Evolutionary conservation across 805 yeast species (phyloP), one percentile per base, ranked within the genome.

Genomic region (Isabelozyma gotoi): DNA sequence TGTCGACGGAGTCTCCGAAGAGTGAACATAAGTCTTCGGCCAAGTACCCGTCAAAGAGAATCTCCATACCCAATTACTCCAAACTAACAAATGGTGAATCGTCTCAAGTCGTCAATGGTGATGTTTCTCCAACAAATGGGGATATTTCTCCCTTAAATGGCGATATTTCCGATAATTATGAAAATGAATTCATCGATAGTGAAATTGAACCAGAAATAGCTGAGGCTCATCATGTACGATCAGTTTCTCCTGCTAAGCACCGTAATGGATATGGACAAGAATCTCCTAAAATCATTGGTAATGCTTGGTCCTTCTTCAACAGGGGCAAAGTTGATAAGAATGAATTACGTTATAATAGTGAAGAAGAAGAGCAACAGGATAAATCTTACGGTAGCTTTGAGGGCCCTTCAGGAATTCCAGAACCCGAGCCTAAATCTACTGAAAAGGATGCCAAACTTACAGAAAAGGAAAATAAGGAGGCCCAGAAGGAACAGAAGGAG

Each of bases 221-320:
- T 27, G 3, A 33, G 17, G 20, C 6, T 20, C 32, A 6, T n/a
- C n/a, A 10, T 24, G 12, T 24, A 24, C 29, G 29, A 24, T 24
- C 24, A 19, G 16, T 34, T 19, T 19, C 38, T 15, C 38, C 18
- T 12, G 33, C 20, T 19, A 31, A 34, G 20, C 17, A 34, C 32
- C 12, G 32, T 17, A 15, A 33, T 18, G 19, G 41, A n/a, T 5
- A 51, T 21, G 53, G 52, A 2, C 43, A 46, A 21, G 59, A 56
- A 15, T 45, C 58, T 1, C 59, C 65, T 12, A 56, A 56, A 31
- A 44, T 55, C 2, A 48, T 67, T 7, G 57, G 60, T n/a, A 69
- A 68, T 42, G 53, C 74, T 0, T 56, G 67, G 48, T 48, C 58
- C 8, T 64, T 67, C 42, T 64, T 65, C 47, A 54, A 49, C 29